Evolutionary conservation across 1,139 yeast genomes (phyloP).

Genomic region (Pichia sp.): DNA sequence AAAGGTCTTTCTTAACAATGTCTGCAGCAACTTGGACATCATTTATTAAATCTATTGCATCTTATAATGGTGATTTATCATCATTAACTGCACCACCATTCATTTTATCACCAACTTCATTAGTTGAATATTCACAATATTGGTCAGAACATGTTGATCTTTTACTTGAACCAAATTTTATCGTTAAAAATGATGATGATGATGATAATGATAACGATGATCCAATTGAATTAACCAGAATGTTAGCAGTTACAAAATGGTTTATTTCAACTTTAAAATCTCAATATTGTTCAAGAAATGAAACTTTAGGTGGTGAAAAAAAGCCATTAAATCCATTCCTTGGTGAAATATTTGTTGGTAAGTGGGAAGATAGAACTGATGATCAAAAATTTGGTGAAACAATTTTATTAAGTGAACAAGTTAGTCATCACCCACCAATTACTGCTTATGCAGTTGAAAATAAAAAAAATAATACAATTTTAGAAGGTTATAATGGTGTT

Average conservation of each 20-base stretch:
- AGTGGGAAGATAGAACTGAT: constrained; percentile 55
- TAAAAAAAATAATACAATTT: constrained; percentile 56
- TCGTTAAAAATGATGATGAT: too few species aligned
- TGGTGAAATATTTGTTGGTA: constrained; percentile 88
- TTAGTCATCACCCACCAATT: constrained; percentile 92
- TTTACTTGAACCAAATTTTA: constrained; percentile 61
- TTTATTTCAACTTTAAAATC: constrained; percentile 86
- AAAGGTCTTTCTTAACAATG: too few species aligned
- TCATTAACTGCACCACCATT: constrained; percentile 98
- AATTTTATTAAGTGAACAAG: constrained; percentile 78
- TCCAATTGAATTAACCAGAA: constrained; percentile 46
- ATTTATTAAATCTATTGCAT: constrained; percentile 83
- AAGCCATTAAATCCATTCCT: constrained; percentile 92
- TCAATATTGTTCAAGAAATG: constrained; percentile 90
- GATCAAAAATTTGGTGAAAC: constrained; percentile 58
- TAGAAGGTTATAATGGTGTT: constrained; percentile 88
- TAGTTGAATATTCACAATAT: constrained; percentile 86
- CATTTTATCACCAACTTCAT: constrained; percentile 83
- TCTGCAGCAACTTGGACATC: constrained; percentile 67
- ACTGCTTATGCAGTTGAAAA: constrained; percentile 81
- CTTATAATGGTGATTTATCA: constrained; percentile 91
- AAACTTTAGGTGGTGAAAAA: constrained; percentile 86
- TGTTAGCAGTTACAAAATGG: constrained; percentile 83
- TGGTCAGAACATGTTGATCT: constrained; percentile 90
- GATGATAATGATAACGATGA: constrained; percentile 32